Evolutionary conservation across 805 yeast species (phyloP), one percentile per base, ranked within the genome.

Genomic region (Cyberlindnera sargentensis): DNA sequence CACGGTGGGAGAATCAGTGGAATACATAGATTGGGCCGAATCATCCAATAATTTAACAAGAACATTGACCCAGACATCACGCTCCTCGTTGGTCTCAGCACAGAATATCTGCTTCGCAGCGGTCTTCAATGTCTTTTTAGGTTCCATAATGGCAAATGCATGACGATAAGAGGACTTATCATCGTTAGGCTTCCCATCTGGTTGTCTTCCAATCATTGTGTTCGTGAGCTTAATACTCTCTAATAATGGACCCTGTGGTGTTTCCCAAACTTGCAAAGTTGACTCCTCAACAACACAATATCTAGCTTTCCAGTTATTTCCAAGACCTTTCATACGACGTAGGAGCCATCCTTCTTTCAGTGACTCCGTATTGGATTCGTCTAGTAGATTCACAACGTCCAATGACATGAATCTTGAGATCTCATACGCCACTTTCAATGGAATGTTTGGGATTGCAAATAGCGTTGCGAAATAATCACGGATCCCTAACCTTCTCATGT

Each of bases 1-100:
- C 31, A 36, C 7, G 7, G 38, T 28, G 2, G 25, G 15, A 4
- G 50, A 45, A 1, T 47, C 50, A 2, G 26, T 23, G 20, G 49
- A 43, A 36, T 42, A 42, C 2, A 47, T 38, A 3, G 48, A 43
- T 30, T 9, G 43, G 1, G 46, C 47, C 36, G 40, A 34, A 24
- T 53, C 53, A n/a, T 58, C 62, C 3, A 58, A 55, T 33, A 60
- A 53, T 36, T 63, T 66, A 30, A 71, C 60, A 11, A 74, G 51
- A 0, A 67, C 67, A 15, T 74, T 70, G 7, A 84, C 75, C 93
- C 95, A 85, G 8, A 66, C 66, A 53, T 83, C 90, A 44, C 91
- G 72, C 56, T 88, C 95, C 27, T 70, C 73, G 37, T 83, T 83
- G 7, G 83, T 78, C 58, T 89, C 95, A 2, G 93, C 83, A 61